Evolutionary conservation across 2,329 filamentous ascomycete genomes (phyloP).

Genomic region (Zymoseptoria pseudotritici): DNA sequence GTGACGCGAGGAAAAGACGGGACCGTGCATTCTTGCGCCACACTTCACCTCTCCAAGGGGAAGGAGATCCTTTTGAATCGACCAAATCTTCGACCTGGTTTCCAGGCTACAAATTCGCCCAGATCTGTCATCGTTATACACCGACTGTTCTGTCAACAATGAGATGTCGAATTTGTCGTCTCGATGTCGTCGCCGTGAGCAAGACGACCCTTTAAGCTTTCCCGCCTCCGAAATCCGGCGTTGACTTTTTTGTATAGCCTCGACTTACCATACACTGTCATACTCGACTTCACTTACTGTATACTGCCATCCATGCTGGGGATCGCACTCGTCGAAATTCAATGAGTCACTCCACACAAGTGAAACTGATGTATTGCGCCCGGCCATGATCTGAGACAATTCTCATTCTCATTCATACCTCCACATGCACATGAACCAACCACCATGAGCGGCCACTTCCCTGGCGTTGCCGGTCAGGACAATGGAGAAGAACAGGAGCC

Average conservation of each 20-base stretch:
- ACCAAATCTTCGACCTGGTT: too few species aligned
- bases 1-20: too few species aligned
- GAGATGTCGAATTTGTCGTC: too few species aligned
- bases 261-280: neutral
- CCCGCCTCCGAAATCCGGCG: neutral
- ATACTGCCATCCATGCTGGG: neutral
- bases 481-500: constrained; percentile 11
- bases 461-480: neutral
- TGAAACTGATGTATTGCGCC: neutral
- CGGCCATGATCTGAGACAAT: neutral
- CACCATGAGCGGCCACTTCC: constrained; percentile 17
- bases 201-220: neutral
- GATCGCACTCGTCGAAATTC: neutral
- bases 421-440: neutral
- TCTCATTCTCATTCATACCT: neutral
- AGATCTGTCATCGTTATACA: too few species aligned
- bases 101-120: too few species aligned
- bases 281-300: neutral
- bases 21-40: too few species aligned
- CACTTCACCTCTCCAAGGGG: too few species aligned
- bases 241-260: neutral
- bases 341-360: neutral
- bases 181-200: too few species aligned
- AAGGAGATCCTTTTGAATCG: too few species aligned
- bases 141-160: too few species aligned